These are phyloP conservation scores for Parmelia sp. DNA, from an alignment of 495 filamentous ascomycete genomes.

Conservation along the genomic window DNA sequence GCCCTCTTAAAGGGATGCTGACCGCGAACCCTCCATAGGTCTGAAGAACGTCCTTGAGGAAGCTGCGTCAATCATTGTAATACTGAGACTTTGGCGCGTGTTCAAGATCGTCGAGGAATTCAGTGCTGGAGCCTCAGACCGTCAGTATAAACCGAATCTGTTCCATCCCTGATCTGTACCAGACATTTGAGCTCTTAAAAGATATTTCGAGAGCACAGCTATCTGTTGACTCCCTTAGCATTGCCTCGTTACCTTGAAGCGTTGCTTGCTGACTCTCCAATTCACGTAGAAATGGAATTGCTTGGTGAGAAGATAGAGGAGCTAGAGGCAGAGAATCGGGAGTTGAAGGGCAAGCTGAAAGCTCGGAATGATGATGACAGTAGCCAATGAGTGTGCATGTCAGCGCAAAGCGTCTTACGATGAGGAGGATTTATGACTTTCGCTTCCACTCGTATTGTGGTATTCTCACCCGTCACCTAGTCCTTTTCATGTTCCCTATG, in stretches of 20 bases:
- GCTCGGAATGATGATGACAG: conserved; percentile 23
- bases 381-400: conserved; percentile 4
- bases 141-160: neutral
- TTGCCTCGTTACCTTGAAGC: neutral
- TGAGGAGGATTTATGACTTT: neutral
- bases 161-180: neutral
- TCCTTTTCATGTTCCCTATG: neutral
- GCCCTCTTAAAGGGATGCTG: neutral
- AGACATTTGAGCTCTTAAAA: neutral
- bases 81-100: conserved; percentile 60
- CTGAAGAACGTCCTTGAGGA: conserved; percentile 53
- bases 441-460: neutral
- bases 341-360: conserved; percentile 37
- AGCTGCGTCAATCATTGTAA: conserved; percentile 55
- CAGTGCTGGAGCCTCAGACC: conserved; percentile 50
- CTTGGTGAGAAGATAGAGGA: conserved; percentile 37
- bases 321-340: conserved; percentile 42
- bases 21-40: conserved; percentile 14
- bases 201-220: neutral
- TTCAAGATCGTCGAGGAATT: conserved; percentile 64
- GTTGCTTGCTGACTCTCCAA: neutral
- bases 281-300: conserved; percentile 34
- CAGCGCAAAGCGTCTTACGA: neutral
- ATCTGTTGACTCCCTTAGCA: neutral
- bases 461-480: neutral